These are phyloP conservation scores for Aschersonia sp. DNA, from an alignment of 2,329 filamentous ascomycete species.

Conservation along the genomic window DNA sequence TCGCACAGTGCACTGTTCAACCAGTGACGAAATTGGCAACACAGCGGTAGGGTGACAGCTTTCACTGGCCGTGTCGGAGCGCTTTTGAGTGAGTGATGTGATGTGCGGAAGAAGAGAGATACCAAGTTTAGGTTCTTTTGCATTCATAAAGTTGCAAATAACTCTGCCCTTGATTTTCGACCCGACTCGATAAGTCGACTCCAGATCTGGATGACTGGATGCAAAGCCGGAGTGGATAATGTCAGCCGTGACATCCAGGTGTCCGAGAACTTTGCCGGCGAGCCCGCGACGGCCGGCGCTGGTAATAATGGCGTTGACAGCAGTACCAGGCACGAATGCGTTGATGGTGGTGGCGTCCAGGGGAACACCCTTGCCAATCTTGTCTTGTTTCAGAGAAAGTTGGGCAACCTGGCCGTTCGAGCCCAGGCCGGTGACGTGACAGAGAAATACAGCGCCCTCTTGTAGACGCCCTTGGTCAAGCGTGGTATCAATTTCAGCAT, in stretches of 20 bases:
- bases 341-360: conserved; percentile 75
- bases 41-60: conserved; percentile 38
- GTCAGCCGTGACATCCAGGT: conserved; percentile 83
- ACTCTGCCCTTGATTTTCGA: conserved; percentile 76
- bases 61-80: conserved; percentile 14
- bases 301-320: conserved; percentile 70
- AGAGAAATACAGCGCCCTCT: conserved; percentile 74
- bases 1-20: conserved; percentile 66
- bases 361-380: conserved; percentile 54
- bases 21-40: conserved; percentile 57
- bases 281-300: conserved; percentile 64
- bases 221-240: conserved; percentile 74
- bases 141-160: conserved; percentile 71
- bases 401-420: conserved; percentile 75
- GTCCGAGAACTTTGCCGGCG: conserved; percentile 79
- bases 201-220: conserved; percentile 53
- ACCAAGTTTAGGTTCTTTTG: conserved; percentile 70
- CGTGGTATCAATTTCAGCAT: conserved; percentile 60
- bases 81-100: conserved; percentile 41
- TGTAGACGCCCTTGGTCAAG: conserved; percentile 55
- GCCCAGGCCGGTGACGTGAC: conserved; percentile 61
- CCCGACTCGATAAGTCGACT: conserved; percentile 68
- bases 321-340: conserved; percentile 82
- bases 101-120: conserved; percentile 84
- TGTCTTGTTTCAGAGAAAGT: conserved; percentile 56